Percentiles rank a stretch among this genome's conserved stretches.
Evolutionary conservation across 768 basidiomycete genomes (phyloP).

Genomic region (Cystofilobasidium ferigula): DNA sequence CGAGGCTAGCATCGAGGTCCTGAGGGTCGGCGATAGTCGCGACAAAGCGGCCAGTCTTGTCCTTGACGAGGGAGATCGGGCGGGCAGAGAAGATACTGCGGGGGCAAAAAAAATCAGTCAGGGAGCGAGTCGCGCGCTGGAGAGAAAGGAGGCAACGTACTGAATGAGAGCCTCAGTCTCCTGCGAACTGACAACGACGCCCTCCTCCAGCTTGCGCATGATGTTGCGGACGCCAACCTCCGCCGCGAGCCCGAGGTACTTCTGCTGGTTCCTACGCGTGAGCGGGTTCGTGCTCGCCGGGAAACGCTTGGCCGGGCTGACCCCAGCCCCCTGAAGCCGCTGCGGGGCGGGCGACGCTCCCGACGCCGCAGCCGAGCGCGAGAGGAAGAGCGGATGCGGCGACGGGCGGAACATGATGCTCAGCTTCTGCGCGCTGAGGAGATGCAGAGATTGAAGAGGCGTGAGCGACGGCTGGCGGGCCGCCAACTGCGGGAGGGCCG

Average conservation of each 20-base stretch:
- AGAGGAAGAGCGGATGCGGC: slow-evolving; percentile 22
- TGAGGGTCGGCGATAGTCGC: slow-evolving; percentile 11
- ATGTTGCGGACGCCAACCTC: slow-evolving; percentile 16
- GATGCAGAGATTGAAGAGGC: slow-evolving; percentile 22
- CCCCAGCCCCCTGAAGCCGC: background rate
- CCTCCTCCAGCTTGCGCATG: slow-evolving; percentile 22
- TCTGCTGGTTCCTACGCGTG: background rate
- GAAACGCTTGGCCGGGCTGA: slow-evolving; percentile 3
- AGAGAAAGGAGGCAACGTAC: background rate
- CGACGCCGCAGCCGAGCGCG: background rate
- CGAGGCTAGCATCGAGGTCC: slow-evolving; percentile 2
- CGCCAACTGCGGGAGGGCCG: background rate
- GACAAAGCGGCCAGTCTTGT: slow-evolving; percentile 4
- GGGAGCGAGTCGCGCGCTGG: background rate
- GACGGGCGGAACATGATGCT: slow-evolving; percentile 18
- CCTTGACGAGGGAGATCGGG: slow-evolving; percentile 12
- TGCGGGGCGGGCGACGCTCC: background rate
- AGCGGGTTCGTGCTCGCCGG: slow-evolving; percentile 20
- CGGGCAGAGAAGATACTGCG: slow-evolving; percentile 14
- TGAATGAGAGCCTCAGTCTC: slow-evolving; percentile 19
- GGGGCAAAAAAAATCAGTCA: background rate
- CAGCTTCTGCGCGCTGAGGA: slow-evolving; percentile 20
- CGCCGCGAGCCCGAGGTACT: slow-evolving; percentile 6
- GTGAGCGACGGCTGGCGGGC: slow-evolving; percentile 8
- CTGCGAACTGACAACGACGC: background rate